Evolutionary conservation across 164 flowering plant genomes (phyloP).

Genomic region (Nelumbo lutea): DNA sequence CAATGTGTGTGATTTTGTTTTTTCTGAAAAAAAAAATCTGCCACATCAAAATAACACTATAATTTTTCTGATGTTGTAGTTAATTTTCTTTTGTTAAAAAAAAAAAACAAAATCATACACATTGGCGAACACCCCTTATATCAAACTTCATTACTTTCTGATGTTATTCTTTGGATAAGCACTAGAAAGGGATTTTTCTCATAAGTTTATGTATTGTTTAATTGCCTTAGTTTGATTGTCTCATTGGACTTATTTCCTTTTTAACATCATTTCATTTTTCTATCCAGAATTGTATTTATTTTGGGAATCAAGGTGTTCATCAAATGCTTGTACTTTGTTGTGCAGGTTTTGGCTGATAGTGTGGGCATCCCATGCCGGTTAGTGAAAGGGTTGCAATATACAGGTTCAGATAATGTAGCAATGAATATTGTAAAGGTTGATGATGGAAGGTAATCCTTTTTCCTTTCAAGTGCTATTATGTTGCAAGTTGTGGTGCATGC

Average conservation of each 20-base stretch:
- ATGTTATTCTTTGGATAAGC: neutral
- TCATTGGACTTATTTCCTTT: neutral
- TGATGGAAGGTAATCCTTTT: constrained; percentile 66
- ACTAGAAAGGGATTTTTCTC: neutral
- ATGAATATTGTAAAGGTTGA: constrained; percentile 76
- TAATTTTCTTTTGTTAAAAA: too few relatives aligned
- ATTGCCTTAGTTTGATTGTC: neutral
- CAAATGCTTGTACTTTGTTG: neutral
- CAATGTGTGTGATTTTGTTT: too few relatives aligned
- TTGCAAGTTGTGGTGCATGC: neutral
- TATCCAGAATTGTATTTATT: neutral
- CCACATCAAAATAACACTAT: too few relatives aligned
- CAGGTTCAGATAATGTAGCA: constrained; percentile 82
- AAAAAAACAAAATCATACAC: too few relatives aligned
- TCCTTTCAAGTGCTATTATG: neutral
- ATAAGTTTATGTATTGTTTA: too few relatives aligned
- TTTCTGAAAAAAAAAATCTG: too few relatives aligned
- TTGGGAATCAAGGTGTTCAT: neutral
- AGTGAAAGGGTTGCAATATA: constrained; percentile 83
- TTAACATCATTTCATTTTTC: neutral
- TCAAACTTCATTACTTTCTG: too few relatives aligned
- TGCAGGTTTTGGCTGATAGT: constrained; percentile 87
- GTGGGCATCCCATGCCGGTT: constrained; percentile 74
- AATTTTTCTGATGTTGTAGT: too few relatives aligned
- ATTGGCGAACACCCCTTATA: too few relatives aligned